These are phyloP conservation scores for Castanospermum australe DNA, from an alignment of 306 rosid species.

Conservation along the genomic window DNA sequence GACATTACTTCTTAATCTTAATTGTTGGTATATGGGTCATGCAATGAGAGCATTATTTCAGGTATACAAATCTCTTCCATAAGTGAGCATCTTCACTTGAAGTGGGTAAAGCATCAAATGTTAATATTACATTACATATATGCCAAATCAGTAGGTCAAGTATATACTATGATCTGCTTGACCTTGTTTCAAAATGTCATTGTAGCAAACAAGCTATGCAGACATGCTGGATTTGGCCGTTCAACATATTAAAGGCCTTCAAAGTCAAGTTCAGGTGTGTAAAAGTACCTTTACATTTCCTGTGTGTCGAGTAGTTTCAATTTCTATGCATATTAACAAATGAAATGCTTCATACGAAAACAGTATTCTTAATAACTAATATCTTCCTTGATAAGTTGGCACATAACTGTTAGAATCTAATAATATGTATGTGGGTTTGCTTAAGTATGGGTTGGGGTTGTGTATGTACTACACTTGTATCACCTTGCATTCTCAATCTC, in stretches of 20 bases:
- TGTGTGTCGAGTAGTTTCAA: background rate
- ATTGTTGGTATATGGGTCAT: too few relatives aligned
- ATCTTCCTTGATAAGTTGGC: background rate
- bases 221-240: constrained; percentile 99
- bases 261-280: constrained; percentile 87
- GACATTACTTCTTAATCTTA: background rate
- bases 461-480: background rate
- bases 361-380: background rate
- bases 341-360: background rate
- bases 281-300: background rate
- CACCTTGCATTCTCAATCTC: background rate
- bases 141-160: background rate
- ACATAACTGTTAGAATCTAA: background rate
- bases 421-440: background rate
- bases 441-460: background rate
- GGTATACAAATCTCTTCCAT: background rate
- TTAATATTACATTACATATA: background rate
- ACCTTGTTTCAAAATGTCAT: constrained; percentile 16
- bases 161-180: background rate
- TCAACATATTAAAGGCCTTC: constrained; percentile 96
- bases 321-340: background rate
- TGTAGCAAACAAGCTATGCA: constrained; percentile 97
- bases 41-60: background rate
- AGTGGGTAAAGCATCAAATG: background rate
- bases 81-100: constrained; percentile 5